A percentile compares a stretch with the other conserved stretches of the same genome.
These are phyloP conservation scores for Aspergillus fructus DNA, from an alignment of 2,329 filamentous ascomycete species.

Conservation along the genomic window DNA sequence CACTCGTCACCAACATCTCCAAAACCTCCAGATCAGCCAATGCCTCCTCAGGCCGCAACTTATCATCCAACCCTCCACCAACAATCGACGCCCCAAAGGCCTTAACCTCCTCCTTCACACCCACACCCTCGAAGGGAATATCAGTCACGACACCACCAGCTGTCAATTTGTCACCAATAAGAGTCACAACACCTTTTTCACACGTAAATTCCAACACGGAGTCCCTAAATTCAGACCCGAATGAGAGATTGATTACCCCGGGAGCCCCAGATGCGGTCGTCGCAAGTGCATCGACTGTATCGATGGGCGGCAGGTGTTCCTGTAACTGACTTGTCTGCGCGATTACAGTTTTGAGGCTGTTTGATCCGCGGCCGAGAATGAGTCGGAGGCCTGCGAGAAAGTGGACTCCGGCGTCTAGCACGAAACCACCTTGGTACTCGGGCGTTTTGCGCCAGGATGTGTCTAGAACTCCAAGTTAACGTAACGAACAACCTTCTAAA, in stretches of 20 bases:
- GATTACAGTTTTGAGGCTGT: conserved; percentile 45
- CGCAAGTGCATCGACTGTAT: conserved; percentile 56
- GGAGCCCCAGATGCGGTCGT: conserved; percentile 49
- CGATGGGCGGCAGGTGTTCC: conserved; percentile 54
- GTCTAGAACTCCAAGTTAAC: conserved; percentile 26
- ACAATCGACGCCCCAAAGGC: conserved; percentile 53
- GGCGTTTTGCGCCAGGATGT: conserved; percentile 58
- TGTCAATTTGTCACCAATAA: conserved; percentile 38
- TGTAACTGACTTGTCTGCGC: conserved; percentile 53
- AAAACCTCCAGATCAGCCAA: conserved; percentile 53
- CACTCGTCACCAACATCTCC: conserved; percentile 35
- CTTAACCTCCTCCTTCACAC: conserved; percentile 53
- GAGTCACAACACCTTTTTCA: conserved; percentile 51
- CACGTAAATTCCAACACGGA: conserved; percentile 52
- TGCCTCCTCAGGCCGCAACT: conserved; percentile 53
- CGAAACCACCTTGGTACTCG: conserved; percentile 58
- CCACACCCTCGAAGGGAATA: conserved; percentile 49
- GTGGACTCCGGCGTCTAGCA: conserved; percentile 61
- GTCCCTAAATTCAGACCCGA: conserved; percentile 53
- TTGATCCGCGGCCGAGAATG: conserved; percentile 44
- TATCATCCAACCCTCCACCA: conserved; percentile 40
- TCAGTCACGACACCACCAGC: conserved; percentile 40
- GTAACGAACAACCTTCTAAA: neutral
- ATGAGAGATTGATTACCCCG: conserved; percentile 52
- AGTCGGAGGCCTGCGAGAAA: conserved; percentile 53